Base-by-base conservation (phyloP, 495 filamentous ascomycete species). In the Penicillium roqueforti region DNA sequence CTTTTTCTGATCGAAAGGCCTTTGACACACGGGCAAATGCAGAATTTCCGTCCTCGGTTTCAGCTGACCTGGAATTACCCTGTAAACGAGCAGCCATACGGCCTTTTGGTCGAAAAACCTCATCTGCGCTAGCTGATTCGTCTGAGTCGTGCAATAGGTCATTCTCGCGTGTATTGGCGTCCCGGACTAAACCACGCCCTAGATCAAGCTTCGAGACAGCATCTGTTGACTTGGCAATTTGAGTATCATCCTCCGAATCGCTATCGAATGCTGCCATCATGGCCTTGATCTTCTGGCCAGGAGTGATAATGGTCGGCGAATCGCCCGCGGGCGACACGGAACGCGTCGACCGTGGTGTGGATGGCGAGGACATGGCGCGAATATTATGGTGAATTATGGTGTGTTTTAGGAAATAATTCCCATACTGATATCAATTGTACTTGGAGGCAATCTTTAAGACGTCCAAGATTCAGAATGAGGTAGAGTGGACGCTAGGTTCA, bases 1-100 rank as follows among this genome's bases (percentile, higher is more conserved):
- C 52, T 41, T 55, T 59, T 16, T 61, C 55, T 0, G 34, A 51
- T 16, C 57, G 59, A 5, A 75, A 41, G 3, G 47, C 57, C 43
- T 69, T 73, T 28, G 66, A 67, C 13, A 72, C 53, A 9, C 69
- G 68, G 14, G 69, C 66, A 54, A 69, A 70, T 0, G 73, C 77
- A 51, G 67, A 73, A 39, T 57, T 66, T 56, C 51, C 43, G 43
- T 62, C 31, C n/a, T 58, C 43, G 6, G 32, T 13, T 1, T 38
- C 48, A 7, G 53, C 42, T 1, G 50, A 23, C 19, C 56, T 25
- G 20, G 53, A 51, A 37, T 59, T 45, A 11, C 54, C 73, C 59
- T 82, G 81, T 79, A 92, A 84, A 22, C 85, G 76, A 14, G 84
- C 77, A 50, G 89, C 89, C 58, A 93, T 76, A 23, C 84, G 81